A percentile compares a stretch with the other conserved stretches of the same genome.
Conservation (phyloP, 805 yeast species). For the Yarrowia sp. region DNA sequence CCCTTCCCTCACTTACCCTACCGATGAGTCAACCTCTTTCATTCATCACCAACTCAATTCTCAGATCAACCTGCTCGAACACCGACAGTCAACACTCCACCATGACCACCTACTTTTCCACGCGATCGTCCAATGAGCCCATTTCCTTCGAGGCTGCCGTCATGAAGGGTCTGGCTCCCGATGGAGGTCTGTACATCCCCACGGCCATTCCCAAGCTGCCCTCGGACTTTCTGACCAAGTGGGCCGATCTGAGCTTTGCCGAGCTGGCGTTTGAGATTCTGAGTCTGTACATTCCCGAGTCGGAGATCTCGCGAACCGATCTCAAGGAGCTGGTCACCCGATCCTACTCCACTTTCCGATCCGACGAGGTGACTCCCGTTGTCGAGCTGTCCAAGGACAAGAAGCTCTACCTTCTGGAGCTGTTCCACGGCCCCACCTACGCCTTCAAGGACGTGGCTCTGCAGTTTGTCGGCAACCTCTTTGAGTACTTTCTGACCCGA, state of each 20-base stretch:
- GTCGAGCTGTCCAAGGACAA: conserved; percentile 61
- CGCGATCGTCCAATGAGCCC: conserved; percentile 50
- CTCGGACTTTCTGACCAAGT: conserved; percentile 61
- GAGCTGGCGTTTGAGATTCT: conserved; percentile 87
- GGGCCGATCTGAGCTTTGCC: conserved; percentile 80
- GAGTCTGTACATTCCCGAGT: conserved; percentile 73
- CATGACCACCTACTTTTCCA: conserved; percentile 49
- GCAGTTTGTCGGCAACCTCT: conserved; percentile 96
- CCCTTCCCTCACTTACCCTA: conserved; percentile 18
- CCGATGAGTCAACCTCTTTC: conserved; percentile 21
- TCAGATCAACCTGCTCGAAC: conserved; percentile 20
- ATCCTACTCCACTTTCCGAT: conserved; percentile 91
- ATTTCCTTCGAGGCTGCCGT: conserved; percentile 51
- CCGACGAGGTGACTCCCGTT: conserved; percentile 87
- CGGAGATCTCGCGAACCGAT: conserved; percentile 77
- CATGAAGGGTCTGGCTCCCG: conserved; percentile 83
- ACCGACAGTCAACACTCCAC: neutral
- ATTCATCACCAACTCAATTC: conserved; percentile 5
- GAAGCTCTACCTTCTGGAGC: conserved; percentile 78
- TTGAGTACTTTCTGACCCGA: conserved; percentile 87
- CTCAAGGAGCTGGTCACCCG: conserved; percentile 65
- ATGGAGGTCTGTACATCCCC: conserved; percentile 96
- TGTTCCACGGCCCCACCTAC: conserved; percentile 99
- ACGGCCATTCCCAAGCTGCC: conserved; percentile 75
- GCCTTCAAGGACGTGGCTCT: conserved; percentile 99